A percentile compares a stretch with the other conserved stretches of the same genome.
Conservation (phyloP, 192 early-diverging fungal species). For the Backusella tuberculispora region DNA sequence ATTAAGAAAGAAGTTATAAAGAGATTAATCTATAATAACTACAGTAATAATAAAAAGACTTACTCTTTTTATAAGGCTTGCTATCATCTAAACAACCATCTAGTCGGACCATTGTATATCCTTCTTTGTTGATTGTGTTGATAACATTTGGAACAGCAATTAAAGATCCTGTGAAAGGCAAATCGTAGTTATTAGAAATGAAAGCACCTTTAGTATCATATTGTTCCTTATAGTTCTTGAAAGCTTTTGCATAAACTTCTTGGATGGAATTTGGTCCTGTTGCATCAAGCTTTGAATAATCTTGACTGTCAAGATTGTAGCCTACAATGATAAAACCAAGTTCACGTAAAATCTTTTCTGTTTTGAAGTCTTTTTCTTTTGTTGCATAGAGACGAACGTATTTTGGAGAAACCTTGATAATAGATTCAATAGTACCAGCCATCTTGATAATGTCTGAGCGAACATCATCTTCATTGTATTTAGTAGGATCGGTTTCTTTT, state of each 20-base stretch:
- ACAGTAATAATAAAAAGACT: background rate
- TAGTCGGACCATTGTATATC: constrained; percentile 55
- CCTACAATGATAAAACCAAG: constrained; percentile 54
- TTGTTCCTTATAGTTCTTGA: constrained; percentile 48
- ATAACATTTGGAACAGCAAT: constrained; percentile 46
- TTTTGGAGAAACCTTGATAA: constrained; percentile 53
- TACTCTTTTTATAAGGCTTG: constrained; percentile 52
- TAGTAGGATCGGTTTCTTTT: constrained; percentile 47
- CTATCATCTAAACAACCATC: constrained; percentile 54
- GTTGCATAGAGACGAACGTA: constrained; percentile 55
- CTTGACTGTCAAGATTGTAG: constrained; percentile 51
- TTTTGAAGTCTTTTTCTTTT: constrained; percentile 39
- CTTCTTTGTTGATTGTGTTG: constrained; percentile 49
- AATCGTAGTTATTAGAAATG: constrained; percentile 53
- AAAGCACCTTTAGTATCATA: constrained; percentile 54
- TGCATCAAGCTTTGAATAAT: constrained; percentile 44
- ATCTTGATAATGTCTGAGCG: constrained; percentile 51
- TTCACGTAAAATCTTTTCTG: constrained; percentile 43
- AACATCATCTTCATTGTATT: constrained; percentile 44
- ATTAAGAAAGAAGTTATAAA: background rate
- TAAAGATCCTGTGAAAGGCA: constrained; percentile 49
- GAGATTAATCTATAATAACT: background rate
- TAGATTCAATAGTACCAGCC: constrained; percentile 39
- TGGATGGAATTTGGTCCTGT: constrained; percentile 38
- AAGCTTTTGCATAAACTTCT: constrained; percentile 44